Percentiles rank a stretch among this genome's conserved stretches.
phyloP scores from a whole-genome alignment of 2,329 filamentous ascomycete genomes.

The Orbilia blumenaviensis region DNA sequence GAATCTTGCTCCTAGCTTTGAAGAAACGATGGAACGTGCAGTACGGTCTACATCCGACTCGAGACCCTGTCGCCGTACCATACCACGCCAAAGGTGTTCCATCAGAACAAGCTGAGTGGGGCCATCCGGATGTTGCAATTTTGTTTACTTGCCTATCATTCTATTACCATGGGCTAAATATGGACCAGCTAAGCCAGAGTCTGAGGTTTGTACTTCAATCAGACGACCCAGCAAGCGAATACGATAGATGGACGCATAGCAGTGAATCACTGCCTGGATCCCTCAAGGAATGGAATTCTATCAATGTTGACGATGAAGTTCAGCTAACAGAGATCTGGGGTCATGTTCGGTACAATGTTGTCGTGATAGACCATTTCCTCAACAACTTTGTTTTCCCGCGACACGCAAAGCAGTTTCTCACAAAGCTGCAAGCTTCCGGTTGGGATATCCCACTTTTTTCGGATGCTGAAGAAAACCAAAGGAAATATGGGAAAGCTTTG shows the following conservation, averaged over 20 bases:
- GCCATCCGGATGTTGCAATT: conserved; percentile 74
- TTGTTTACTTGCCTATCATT: conserved; percentile 73
- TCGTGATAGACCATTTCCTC: conserved; percentile 70
- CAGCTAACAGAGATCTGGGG: conserved; percentile 67
- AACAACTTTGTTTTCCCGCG: conserved; percentile 72
- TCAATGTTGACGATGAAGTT: conserved; percentile 69
- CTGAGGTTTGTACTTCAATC: conserved; percentile 67
- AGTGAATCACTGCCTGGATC: conserved; percentile 63
- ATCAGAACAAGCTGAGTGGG: conserved; percentile 71
- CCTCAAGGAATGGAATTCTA: conserved; percentile 66
- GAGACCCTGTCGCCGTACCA: conserved; percentile 73
- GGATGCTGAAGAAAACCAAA: conserved; percentile 4
- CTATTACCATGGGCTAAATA: conserved; percentile 70
- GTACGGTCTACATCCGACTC: conserved; percentile 68
- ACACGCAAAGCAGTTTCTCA: conserved; percentile 71
- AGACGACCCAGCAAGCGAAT: conserved; percentile 69
- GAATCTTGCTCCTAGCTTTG: conserved; percentile 69
- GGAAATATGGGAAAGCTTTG: conserved; percentile 54
- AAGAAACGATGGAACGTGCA: conserved; percentile 74
- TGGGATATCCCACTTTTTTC: conserved; percentile 72
- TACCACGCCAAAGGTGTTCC: conserved; percentile 74
- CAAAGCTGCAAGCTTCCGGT: conserved; percentile 72
- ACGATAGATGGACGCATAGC: conserved; percentile 65
- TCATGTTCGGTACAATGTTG: conserved; percentile 64
- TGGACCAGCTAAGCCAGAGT: conserved; percentile 64